Evolutionary conservation across 2,329 filamentous ascomycete genomes (phyloP).

Genomic region (Alternaria sp.): DNA sequence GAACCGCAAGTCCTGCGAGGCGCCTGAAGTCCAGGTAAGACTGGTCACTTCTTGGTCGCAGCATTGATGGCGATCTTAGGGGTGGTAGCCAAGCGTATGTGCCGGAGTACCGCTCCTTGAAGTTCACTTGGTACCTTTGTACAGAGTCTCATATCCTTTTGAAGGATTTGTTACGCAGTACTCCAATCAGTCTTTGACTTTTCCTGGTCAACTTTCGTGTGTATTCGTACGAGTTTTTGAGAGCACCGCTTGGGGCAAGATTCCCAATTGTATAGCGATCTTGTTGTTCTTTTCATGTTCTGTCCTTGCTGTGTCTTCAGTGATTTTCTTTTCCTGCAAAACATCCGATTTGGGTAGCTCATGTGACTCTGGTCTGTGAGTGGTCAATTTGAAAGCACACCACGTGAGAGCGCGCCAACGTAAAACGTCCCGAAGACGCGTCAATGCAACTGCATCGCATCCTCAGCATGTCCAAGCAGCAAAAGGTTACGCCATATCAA

Average conservation of each 20-base stretch:
- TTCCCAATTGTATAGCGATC: neutral
- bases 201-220: neutral
- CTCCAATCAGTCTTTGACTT: neutral
- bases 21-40: neutral
- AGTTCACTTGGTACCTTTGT: neutral
- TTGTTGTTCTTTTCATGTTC: neutral
- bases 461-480: conserved; percentile 29
- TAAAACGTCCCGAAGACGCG: conserved; percentile 1
- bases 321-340: neutral
- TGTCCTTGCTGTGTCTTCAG: neutral
- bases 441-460: neutral
- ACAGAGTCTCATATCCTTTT: neutral
- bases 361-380: conserved; percentile 18
- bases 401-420: conserved; percentile 42
- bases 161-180: neutral
- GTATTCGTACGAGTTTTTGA: neutral
- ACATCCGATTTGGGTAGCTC: neutral
- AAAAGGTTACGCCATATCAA: conserved; percentile 49
- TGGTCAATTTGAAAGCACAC: conserved; percentile 45
- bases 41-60: neutral
- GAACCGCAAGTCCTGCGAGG: neutral
- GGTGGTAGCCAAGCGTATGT: neutral
- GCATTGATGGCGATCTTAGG: neutral
- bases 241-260: too few relatives aligned
- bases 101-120: neutral